Base-by-base conservation (phyloP, 768 basidiomycete genomes). In the Lactarius sp. region DNA sequence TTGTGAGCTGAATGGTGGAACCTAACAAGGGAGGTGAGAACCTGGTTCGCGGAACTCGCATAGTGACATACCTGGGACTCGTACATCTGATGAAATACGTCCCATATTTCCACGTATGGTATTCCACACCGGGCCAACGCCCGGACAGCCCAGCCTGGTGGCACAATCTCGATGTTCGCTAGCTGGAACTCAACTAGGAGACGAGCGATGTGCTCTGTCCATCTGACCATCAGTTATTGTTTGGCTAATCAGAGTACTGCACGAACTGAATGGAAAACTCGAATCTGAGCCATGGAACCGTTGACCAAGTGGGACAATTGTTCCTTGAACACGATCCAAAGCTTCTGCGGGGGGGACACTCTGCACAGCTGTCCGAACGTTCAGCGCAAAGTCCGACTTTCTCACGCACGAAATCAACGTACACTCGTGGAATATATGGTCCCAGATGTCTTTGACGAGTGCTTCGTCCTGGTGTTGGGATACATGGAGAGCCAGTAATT, bases 261-360 rank as follows among this genome's bases (percentile, higher is more conserved):
- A 75, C 91, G 72, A 70, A 94, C 94, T 83, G 34, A 94, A 77
- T 18, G 94, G 94, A 75, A 96, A 94, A 10, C 93, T 90, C 62
- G 85, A 86, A 65, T 94, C 92, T 2, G 94, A 96, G 0, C 94
- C 92, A 71, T 90, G 93, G 73, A 95, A 96, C 22, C 91, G 80
- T 68, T 90, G 86, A 20, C 90, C 92, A 5, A 97, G 79, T 2
- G 86, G 82, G 22, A 86, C 80, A 18, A 94, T 77, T 66, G 80
- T 84, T 14, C 81, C 79, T 41, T 85, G 77, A 58, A 94, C 80
- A 16, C 80, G 77, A 68, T 92, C 87, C 50, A 87, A 81, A 66
- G 82, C 75, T 65, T 77, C 77, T 47, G 78, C 74, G 9, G 80
- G 75, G 65, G 87, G 82, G n/a, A 79, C 76, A 1, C 82, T 81